Evolutionary conservation across 495 filamentous ascomycete genomes (phyloP).

Genomic region (Aeminium ludgeri): DNA sequence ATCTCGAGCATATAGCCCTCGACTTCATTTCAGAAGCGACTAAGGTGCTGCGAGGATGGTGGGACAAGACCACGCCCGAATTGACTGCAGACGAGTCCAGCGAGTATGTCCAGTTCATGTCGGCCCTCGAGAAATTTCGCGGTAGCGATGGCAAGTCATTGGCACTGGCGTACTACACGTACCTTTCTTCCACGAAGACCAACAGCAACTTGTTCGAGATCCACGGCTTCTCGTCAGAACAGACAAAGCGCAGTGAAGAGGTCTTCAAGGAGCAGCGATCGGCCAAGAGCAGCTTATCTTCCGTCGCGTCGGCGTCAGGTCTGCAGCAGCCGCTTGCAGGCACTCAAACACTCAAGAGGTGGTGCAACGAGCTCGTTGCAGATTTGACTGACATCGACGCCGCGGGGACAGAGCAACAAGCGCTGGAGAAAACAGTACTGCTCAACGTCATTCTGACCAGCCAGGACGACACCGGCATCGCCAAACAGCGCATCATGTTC

Average conservation of each 20-base stretch:
- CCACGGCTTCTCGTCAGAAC: constrained; percentile 10
- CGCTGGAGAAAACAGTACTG: constrained; percentile 36
- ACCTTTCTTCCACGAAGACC: constrained; percentile 5
- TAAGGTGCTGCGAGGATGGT: constrained; percentile 28
- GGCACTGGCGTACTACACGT: constrained; percentile 12
- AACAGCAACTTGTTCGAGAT: constrained; percentile 11
- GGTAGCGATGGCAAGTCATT: not conserved
- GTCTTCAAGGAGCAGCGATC: constrained; percentile 1
- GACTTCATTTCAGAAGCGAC: constrained; percentile 43
- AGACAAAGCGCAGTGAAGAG: constrained; percentile 1
- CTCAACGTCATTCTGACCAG: constrained; percentile 41
- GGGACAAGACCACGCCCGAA: not conserved
- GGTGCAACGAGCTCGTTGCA: constrained; percentile 44
- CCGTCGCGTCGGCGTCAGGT: constrained; percentile 37
- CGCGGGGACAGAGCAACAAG: constrained; percentile 15
- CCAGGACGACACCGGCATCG: constrained; percentile 31
- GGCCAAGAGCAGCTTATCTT: constrained; percentile 11
- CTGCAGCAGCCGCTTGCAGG: constrained; percentile 31
- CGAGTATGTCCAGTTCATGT: not conserved
- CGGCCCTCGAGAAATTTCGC: not conserved
- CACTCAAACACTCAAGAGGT: constrained; percentile 22
- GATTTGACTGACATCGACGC: constrained; percentile 39
- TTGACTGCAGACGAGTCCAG: not conserved
- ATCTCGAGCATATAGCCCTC: constrained; percentile 41
- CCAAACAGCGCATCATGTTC: constrained; percentile 67